Evolutionary conservation across 2,329 filamentous ascomycete genomes (phyloP), one percentile per base, ranked within the genome.

Genomic region (Fusarium setosum): DNA sequence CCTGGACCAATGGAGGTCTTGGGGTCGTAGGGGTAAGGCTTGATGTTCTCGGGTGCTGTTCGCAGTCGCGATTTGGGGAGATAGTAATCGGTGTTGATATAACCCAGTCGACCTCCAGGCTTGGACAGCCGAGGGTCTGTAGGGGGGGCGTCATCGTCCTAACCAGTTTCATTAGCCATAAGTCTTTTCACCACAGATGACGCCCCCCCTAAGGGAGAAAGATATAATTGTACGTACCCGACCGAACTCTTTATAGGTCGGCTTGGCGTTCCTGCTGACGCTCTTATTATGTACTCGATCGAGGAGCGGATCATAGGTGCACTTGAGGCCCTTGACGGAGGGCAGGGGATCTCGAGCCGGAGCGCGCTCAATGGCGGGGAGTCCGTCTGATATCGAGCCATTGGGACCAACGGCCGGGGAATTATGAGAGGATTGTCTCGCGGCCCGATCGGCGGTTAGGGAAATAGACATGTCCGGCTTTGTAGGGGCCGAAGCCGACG

Each of bases 1-100:
- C 93, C 93, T 21, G 94, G 93, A 1, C 94, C 95, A 70, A 96
- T 88, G 3, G 95, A 97, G 5, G 93, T 93, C 71, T 88, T 89
- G 6, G 89, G 81, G 75, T 98, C 94, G 78, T 93, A 96, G 23
- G 87, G 80, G 77, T 96, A 97, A 20, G 92, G 90, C 75, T 89
- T 92, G 50, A 97, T 81, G 61, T 91, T 90, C 79, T 97, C 97
- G 1, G 92, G 92, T 24, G 91, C 86, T 70, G 86, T 87, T 74
- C 87, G 91, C 74, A 90, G 81, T 71, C 88, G 92, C 67, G 88
- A 90, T 81, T 90, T 95, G 74, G 84, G 87, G 59, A 86, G 87
- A 81, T 88, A 90, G 78, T 85, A 90, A 73, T 90, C 88, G 76
- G 88, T 87, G 67, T 90, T 90, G 79, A 90, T 90, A 72, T 90